Percentiles rank a stretch among this genome's conserved stretches.
Evolutionary conservation across 805 yeast species (phyloP).

Genomic region (Ogataea corticis): DNA sequence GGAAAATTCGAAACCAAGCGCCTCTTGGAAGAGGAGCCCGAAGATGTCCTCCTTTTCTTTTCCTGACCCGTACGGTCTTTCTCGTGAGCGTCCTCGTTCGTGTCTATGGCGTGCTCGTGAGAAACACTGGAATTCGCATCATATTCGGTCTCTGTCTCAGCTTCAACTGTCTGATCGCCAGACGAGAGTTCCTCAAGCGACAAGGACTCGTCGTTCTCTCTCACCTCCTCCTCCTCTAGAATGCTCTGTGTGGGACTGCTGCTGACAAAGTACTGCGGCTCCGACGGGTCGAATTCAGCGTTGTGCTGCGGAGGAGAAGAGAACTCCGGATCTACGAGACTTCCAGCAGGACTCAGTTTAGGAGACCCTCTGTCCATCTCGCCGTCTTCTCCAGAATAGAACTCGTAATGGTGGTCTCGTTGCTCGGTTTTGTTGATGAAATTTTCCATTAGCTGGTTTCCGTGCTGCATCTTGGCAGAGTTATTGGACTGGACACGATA

Average conservation of each 20-base stretch:
- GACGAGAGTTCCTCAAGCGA: not conserved
- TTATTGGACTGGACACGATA: slow-evolving; percentile 72
- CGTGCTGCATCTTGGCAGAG: slow-evolving; percentile 39
- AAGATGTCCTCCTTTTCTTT: slow-evolving; percentile 13
- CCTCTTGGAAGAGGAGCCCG: slow-evolving; percentile 17
- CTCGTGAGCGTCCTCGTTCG: not conserved
- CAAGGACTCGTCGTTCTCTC: slow-evolving; percentile 2
- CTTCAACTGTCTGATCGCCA: not conserved
- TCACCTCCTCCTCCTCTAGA: slow-evolving; percentile 23
- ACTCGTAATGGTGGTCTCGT: slow-evolving; percentile 89
- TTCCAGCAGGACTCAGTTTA: slow-evolving; percentile 21
- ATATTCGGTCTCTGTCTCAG: slow-evolving; percentile 1
- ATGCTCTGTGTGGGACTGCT: slow-evolving; percentile 35
- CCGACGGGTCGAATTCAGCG: slow-evolving; percentile 83
- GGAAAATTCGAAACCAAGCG: slow-evolving; percentile 28
- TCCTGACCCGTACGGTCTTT: not conserved
- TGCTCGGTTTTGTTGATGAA: slow-evolving; percentile 80
- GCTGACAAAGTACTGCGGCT: slow-evolving; percentile 81
- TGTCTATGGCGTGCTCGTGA: slow-evolving; percentile 4
- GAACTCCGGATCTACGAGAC: slow-evolving; percentile 19
- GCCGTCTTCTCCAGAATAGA: slow-evolving; percentile 76
- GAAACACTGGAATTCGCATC: slow-evolving; percentile 6
- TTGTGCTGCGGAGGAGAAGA: slow-evolving; percentile 38
- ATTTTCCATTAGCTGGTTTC: slow-evolving; percentile 62
- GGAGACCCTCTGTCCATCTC: slow-evolving; percentile 23